A percentile compares a stretch with the other conserved stretches of the same genome.
phyloP scores from a whole-genome alignment of 768 basidiomycete genomes.

The Xerocomus brunneocitrinus region DNA sequence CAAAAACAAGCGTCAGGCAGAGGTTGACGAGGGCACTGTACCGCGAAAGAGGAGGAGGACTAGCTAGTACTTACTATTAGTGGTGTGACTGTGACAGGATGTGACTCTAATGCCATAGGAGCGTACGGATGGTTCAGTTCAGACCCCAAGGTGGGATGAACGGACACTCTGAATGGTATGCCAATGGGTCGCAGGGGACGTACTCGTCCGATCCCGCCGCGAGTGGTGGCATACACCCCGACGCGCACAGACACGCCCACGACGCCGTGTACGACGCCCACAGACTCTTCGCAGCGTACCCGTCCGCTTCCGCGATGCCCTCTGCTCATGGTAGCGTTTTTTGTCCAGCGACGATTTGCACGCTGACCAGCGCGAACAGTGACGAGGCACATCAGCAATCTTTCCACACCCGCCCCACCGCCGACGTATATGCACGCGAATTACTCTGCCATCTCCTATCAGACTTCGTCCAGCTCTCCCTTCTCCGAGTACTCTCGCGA shows the following conservation, averaged over 20 bases:
- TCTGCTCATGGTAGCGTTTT: slow-evolving; percentile 58
- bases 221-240: neutral
- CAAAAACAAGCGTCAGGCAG: slow-evolving; percentile 64
- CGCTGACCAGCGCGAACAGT: slow-evolving; percentile 41
- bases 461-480: slow-evolving; percentile 42
- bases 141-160: slow-evolving; percentile 18
- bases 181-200: slow-evolving; percentile 10
- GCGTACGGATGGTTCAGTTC: slow-evolving; percentile 3
- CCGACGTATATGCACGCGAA: slow-evolving; percentile 61
- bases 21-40: slow-evolving; percentile 52
- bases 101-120: slow-evolving; percentile 12
- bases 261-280: slow-evolving; percentile 68
- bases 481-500: slow-evolving; percentile 70
- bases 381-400: slow-evolving; percentile 57
- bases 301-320: slow-evolving; percentile 74
- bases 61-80: neutral
- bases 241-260: slow-evolving; percentile 22
- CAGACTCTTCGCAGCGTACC: slow-evolving; percentile 60
- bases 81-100: slow-evolving; percentile 17
- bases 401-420: slow-evolving; percentile 54
- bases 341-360: neutral
- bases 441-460: slow-evolving; percentile 26
- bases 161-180: slow-evolving; percentile 23
- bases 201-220: slow-evolving; percentile 10
- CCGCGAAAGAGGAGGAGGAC: slow-evolving; percentile 50